phyloP scores from a whole-genome alignment of 768 basidiomycete genomes.

The Tephrocybe sp. region DNA sequence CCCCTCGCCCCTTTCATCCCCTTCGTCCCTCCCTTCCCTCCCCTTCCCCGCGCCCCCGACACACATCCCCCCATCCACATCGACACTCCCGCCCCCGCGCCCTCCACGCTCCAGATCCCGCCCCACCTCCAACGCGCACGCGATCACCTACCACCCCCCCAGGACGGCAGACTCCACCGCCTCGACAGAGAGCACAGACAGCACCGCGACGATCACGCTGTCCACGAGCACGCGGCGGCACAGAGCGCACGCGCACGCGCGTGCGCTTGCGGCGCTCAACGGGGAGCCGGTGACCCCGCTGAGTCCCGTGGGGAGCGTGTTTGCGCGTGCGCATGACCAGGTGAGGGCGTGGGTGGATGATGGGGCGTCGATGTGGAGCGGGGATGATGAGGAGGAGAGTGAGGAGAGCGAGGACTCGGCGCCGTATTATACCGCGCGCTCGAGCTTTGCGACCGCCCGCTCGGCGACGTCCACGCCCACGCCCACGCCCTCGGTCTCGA shows the following conservation, averaged over 20 bases:
- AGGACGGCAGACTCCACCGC: slow-evolving; percentile 9
- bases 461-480: neutral
- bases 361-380: no score
- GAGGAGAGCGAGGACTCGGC: slow-evolving; percentile 6
- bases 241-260: neutral
- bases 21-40: neutral
- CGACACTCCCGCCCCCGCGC: neutral
- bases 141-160: slow-evolving; percentile 7
- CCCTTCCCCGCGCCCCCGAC: neutral
- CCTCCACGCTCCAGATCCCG: neutral
- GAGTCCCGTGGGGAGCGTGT: neutral
- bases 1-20: neutral
- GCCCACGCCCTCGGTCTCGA: no score
- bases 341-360: no score
- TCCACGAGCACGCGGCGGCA: neutral
- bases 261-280: slow-evolving; percentile 5
- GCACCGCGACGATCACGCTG: slow-evolving; percentile 8
- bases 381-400: neutral
- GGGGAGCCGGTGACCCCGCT: neutral
- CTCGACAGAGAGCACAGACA: slow-evolving; percentile 1
- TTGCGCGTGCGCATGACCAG: no score
- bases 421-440: slow-evolving; percentile 14
- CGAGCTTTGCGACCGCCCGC: slow-evolving; percentile 8
- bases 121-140: neutral
- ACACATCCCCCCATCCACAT: neutral